Base-by-base conservation (phyloP, 1,284 basidiomycete species). In the Rhodotorula sp. region DNA sequence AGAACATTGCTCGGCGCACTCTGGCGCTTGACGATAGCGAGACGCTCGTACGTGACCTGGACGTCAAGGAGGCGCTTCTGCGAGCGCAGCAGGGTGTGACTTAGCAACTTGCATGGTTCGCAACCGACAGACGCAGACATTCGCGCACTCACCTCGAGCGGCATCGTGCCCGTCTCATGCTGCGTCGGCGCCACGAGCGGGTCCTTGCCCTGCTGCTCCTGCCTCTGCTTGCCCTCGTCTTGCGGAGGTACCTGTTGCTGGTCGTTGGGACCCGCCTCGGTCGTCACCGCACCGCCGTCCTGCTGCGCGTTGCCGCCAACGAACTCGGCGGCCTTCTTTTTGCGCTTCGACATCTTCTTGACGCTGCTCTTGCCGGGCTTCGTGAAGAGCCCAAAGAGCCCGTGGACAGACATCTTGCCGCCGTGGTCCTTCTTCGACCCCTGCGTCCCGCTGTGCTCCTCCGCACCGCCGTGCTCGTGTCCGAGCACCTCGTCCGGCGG, bases 41-140 rank as follows among this genome's bases (percentile, higher is more conserved):
- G 54, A 27, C 64, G 64, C 48, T 70, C 68, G 62, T 73, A 73
- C 8, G 71, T 70, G 49, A 46, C 17, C 21, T 61, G 63, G 4
- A 61, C 48, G 63, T 65, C 68, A 42, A 52, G 52, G 16, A 65
- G 52, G 25, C 68, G 63, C 27, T 52, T 53, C 57, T 45, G 57
- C 59, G n/a, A n/a, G n/a, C n/a, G n/a, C n/a, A n/a, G n/a, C n/a
- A n/a, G n/a, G n/a, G n/a, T n/a, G n/a, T n/a, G n/a, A n/a, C n/a
- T n/a, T n/a, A n/a, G 34, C n/a, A 16, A 23, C 17, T 3, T 3
- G 12, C 3, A n/a, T 1, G 3, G 0, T 4, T 1, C 13, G 12
- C 23, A 17, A 54, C 14, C 16, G 27, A 0, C 10, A 10, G 13
- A 48, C 4, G 17, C 27, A 34, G 34, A 5, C 34, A 3, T 34